Conservation (phyloP, 306 rosid species). For the Amphicarpaea edgeworthii region DNA sequence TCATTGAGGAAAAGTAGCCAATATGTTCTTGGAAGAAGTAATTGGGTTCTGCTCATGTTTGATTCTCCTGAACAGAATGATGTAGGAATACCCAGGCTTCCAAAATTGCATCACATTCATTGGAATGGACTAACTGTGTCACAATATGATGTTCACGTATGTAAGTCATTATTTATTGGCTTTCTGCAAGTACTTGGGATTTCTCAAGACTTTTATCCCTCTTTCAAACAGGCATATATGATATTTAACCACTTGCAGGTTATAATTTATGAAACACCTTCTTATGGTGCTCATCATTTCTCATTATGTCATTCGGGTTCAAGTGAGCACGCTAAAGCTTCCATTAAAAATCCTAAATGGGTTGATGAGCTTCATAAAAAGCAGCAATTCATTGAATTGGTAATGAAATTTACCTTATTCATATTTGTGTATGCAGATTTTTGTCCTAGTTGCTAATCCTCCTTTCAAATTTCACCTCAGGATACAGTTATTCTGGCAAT, state of each 20-base stretch:
- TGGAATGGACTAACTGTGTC: constrained; percentile 76
- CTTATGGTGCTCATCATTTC: constrained; percentile 80
- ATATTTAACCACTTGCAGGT: constrained; percentile 62
- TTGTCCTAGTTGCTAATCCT: constrained; percentile 35
- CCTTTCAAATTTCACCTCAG: constrained; percentile 55
- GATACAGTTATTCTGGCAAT: constrained; percentile 80
- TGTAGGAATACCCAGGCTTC: constrained; percentile 58
- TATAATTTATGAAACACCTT: constrained; percentile 76
- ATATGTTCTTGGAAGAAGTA: constrained; percentile 53
- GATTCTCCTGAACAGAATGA: constrained; percentile 59
- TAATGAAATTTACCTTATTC: constrained; percentile 49
- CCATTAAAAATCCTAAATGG: constrained; percentile 78
- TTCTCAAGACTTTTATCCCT: constrained; percentile 40
- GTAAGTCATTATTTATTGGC: constrained; percentile 71
- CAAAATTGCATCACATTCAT: constrained; percentile 78
- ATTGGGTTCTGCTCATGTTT: constrained; percentile 61
- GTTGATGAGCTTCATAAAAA: constrained; percentile 72
- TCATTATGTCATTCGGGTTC: constrained; percentile 57
- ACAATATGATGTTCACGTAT: constrained; percentile 91
- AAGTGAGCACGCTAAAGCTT: constrained; percentile 55
- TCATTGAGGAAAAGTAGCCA: constrained; percentile 56
- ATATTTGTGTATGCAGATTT: constrained; percentile 41
- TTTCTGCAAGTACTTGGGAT: constrained; percentile 39
- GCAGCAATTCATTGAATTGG: constrained; percentile 70
- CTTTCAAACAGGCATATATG: constrained; percentile 36